These are phyloP conservation scores for Heimioporus sp. DNA, from an alignment of 768 basidiomycete species.

Conservation along the genomic window DNA sequence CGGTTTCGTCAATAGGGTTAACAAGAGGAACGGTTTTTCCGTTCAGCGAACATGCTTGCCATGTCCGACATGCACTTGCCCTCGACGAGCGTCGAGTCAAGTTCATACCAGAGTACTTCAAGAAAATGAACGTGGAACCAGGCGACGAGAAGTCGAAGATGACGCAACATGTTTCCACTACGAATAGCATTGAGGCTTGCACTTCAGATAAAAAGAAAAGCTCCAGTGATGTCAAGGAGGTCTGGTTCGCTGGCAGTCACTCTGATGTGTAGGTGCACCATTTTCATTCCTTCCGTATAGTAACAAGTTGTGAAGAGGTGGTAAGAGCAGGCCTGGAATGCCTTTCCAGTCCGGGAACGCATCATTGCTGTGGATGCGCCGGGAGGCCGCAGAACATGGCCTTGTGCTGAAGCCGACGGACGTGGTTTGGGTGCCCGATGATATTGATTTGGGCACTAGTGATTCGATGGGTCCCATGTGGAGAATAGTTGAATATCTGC, in stretches of 20 bases:
- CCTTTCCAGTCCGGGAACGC: constrained; percentile 21
- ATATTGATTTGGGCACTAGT: constrained; percentile 20
- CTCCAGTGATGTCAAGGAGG: constrained; percentile 45
- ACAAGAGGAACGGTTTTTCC: constrained; percentile 41
- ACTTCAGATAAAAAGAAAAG: not conserved
- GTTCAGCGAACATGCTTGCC: constrained; percentile 51
- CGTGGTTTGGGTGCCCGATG: constrained; percentile 25
- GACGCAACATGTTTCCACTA: not conserved
- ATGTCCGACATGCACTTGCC: constrained; percentile 64
- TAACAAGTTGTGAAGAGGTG: constrained; percentile 14
- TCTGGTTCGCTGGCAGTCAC: constrained; percentile 60
- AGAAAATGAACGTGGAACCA: constrained; percentile 26
- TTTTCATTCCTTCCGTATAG: rapidly evolving
- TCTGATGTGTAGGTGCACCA: constrained; percentile 29
- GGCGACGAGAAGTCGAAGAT: constrained; percentile 8
- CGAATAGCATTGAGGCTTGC: not conserved
- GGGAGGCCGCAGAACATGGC: constrained; percentile 26
- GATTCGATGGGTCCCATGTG: constrained; percentile 19
- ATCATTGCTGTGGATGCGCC: constrained; percentile 34
- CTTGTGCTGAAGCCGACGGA: constrained; percentile 25
- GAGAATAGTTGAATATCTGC: constrained; percentile 18
- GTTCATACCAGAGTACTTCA: constrained; percentile 46
- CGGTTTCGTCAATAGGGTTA: constrained; percentile 61
- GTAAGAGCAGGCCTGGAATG: constrained; percentile 18
- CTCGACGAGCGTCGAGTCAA: constrained; percentile 62